Conservation (phyloP, 1,284 basidiomycete genomes). For the Gymnopus androsaceus region DNA sequence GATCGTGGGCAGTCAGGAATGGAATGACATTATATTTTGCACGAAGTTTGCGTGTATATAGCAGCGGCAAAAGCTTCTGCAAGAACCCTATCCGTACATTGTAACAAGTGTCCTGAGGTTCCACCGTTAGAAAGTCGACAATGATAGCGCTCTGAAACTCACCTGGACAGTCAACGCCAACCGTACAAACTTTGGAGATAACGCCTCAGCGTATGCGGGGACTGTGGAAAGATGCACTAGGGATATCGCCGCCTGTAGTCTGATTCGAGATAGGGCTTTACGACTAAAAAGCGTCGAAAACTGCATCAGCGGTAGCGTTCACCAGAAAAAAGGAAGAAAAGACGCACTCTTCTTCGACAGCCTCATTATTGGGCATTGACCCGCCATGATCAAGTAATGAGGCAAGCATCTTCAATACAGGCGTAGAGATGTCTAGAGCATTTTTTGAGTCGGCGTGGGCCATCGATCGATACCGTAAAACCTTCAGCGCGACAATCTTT, state of each 20-base stretch:
- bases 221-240: conserved; percentile 80
- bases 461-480: conserved; percentile 78
- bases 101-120: conserved; percentile 78
- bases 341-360: conserved; percentile 61
- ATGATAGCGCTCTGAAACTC: conserved; percentile 1
- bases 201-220: conserved; percentile 59
- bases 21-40: conserved; percentile 81
- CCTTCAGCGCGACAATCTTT: conserved; percentile 76
- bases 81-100: conserved; percentile 83
- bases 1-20: conserved; percentile 90
- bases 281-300: conserved; percentile 40
- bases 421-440: conserved; percentile 67
- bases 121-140: background rate
- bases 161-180: conserved; percentile 83
- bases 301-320: background rate
- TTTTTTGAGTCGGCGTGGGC: conserved; percentile 62
- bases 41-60: conserved; percentile 65
- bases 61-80: conserved; percentile 68
- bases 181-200: conserved; percentile 65
- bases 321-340: background rate
- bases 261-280: conserved; percentile 66
- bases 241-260: conserved; percentile 81
- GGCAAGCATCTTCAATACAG: conserved; percentile 75
- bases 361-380: conserved; percentile 55
- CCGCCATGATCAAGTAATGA: conserved; percentile 70